Base-by-base conservation (phyloP, 2,329 filamentous ascomycete species). In the Grosmannia huntii region DNA sequence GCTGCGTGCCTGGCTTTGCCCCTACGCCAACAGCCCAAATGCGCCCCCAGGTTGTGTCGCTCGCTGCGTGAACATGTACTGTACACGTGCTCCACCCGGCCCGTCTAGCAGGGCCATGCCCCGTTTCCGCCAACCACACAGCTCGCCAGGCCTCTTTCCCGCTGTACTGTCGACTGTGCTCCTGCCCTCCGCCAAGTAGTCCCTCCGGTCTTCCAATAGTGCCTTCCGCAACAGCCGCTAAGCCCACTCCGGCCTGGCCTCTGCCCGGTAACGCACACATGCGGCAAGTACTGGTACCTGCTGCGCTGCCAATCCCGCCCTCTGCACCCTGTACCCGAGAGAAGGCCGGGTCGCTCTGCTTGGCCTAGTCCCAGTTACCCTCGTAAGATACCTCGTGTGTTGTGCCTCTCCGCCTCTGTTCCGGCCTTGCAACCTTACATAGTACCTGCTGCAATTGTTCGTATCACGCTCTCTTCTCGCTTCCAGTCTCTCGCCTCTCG, bases 81-180 rank as follows among this genome's bases (percentile, higher is more conserved):
- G 44, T 33, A 53, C 57, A 60, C 56, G 58, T 62, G 59, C 61
- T 59, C 61, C 58, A 62, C 61, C 58, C 61, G 60, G 52, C 56
- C 58, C 61, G 60, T 59, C 57, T 60, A 60, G 57, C 58, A 59
- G 60, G 58, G 57, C 57, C 53, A 56, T 41, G 56, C 51, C 61
- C 57, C 55, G 36, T 33, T 53, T 59, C 55, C 44, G 44, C 59
- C 57, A 58, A 58, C 58, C 58, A 56, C 9, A 61, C 25, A 54
- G 56, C 57, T 57, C 50, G 58, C 58, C 21, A 55, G 55, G 55
- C 48, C 44, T 38, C 28, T 50, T 44, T 19, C 16, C 25, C 16
- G 21, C 31, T n/a, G n/a, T n/a, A n/a, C n/a, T n/a, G n/a, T n/a
- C 9, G 16, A n/a, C 16, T 11, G 23, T 38, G 53, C 16, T 23